Evolutionary conservation across 495 filamentous ascomycete species (phyloP), one percentile per base, ranked within the genome.

Genomic region (Tricharina praecox): DNA sequence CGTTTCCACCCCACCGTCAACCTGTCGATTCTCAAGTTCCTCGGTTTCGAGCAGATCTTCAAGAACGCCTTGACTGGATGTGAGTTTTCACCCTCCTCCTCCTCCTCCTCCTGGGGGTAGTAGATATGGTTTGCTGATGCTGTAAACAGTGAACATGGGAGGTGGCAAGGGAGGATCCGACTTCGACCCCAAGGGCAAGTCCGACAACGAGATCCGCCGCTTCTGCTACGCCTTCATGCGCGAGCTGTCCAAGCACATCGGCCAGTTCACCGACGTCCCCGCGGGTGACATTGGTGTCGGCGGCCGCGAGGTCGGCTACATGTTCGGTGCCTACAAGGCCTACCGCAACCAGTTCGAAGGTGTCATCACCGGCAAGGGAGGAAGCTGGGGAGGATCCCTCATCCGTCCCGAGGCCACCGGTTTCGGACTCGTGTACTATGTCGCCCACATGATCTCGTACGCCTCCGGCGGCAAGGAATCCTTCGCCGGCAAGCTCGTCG

Each of bases 181-280:
- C 73, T 97, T 97, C 66, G 86, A 97, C 71, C 90, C 90, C 64
- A 97, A 97, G 76, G 87, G 86, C 71, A 97, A 95, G 75, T 79
- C 78, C 47, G 88, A 97, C 66, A 81, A 76, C 62, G 90, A 97
- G 73, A 96, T 97, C 71, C 84, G 90, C 53, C 84, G 83, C 54
- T 97, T 97, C 78, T 97, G 90, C 70, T 76, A 81, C 34, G 67
- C 85, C 50, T 97, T 96, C 73, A 96, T 97, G 90, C 77, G 78
- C 48, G 81, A 93, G 70, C 76, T 97, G 32, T 79, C 71, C 71
- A 82, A 82, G 67, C 86, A 97, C 72, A 96, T 97, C 58, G 90
- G 90, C 52, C 85, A 87, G 58, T 79, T 93, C 64, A 95, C 87
- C 46, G 87, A 97, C 62, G 84, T 97, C 25, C 84, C 90, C 46